Conservation (phyloP, 1,139 yeast species). For the Zygosaccharomyces pseudobailii region DNA sequence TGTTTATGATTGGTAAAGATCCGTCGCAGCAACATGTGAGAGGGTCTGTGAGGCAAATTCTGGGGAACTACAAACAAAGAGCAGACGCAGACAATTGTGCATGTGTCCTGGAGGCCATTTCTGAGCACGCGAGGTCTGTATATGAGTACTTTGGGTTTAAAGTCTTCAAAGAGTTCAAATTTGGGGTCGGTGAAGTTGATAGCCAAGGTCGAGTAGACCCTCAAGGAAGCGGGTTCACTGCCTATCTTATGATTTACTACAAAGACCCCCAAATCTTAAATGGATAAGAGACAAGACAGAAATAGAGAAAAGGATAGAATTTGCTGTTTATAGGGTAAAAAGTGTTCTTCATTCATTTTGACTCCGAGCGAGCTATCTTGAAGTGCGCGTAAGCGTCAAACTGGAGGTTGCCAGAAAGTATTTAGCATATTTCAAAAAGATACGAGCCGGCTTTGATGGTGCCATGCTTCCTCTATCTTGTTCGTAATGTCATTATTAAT, state of each 20-base stretch:
- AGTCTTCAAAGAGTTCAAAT: conserved; percentile 27
- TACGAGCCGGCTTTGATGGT: too few relatives aligned
- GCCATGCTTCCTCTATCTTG: too few relatives aligned
- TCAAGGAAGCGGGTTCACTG: conserved; percentile 32
- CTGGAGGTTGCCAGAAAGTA: too few relatives aligned
- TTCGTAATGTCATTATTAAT: too few relatives aligned
- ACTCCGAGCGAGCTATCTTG: too few relatives aligned
- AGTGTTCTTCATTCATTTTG: too few relatives aligned
- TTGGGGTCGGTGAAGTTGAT: conserved; percentile 33
- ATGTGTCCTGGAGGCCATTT: conserved; percentile 34
- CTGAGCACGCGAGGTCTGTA: conserved; percentile 33
- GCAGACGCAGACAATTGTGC: conserved; percentile 33
- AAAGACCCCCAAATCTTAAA: conserved; percentile 17
- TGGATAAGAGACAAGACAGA: not conserved
- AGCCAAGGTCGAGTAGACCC: conserved; percentile 25
- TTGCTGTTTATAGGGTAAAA: too few relatives aligned
- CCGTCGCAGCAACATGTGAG: conserved; percentile 21
- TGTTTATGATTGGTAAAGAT: conserved; percentile 33
- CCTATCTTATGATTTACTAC: conserved; percentile 31
- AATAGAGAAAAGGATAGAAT: not conserved
- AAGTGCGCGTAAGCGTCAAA: too few relatives aligned
- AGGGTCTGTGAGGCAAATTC: conserved; percentile 33
- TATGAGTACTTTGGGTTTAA: conserved; percentile 36
- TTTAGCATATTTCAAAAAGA: too few relatives aligned
- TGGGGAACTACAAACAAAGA: conserved; percentile 28